Conservation (phyloP, 1,284 basidiomycete genomes). For the Ustilago vetiveriae region DNA sequence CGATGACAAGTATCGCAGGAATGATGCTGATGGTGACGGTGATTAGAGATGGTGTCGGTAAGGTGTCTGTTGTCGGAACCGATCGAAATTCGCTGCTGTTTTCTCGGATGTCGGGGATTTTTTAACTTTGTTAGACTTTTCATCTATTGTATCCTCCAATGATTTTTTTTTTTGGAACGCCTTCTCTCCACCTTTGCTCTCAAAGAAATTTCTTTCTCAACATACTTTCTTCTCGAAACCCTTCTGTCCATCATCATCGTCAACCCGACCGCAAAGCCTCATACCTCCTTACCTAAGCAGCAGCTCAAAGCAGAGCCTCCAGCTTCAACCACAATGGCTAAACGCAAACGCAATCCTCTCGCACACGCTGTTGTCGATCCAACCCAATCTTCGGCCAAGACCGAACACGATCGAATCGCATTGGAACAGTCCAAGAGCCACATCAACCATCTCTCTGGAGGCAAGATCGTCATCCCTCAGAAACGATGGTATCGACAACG, state of each 20-base stretch:
- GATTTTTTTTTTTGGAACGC: constrained; percentile 3
- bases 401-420: constrained; percentile 34
- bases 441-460: constrained; percentile 53
- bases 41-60: constrained; percentile 3
- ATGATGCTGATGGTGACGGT: neutral
- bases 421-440: constrained; percentile 45
- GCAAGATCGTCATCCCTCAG: constrained; percentile 69
- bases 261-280: neutral
- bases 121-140: too few relatives aligned
- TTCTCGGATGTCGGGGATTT: constrained; percentile 1
- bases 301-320: too few relatives aligned
- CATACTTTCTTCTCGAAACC: neutral
- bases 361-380: constrained; percentile 28
- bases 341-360: constrained; percentile 28
- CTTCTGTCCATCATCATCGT: neutral
- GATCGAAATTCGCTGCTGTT: neutral
- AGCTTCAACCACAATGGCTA: constrained; percentile 25
- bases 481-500: constrained; percentile 97
- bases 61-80: constrained; percentile 1
- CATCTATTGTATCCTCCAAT: neutral
- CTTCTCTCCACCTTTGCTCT: neutral
- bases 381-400: constrained; percentile 16
- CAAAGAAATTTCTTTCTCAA: neutral
- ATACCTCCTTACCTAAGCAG: too few relatives aligned
- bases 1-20: too few relatives aligned